These are phyloP conservation scores for Atkinsonella texensis DNA, from an alignment of 2,329 filamentous ascomycete genomes.

Conservation along the genomic window DNA sequence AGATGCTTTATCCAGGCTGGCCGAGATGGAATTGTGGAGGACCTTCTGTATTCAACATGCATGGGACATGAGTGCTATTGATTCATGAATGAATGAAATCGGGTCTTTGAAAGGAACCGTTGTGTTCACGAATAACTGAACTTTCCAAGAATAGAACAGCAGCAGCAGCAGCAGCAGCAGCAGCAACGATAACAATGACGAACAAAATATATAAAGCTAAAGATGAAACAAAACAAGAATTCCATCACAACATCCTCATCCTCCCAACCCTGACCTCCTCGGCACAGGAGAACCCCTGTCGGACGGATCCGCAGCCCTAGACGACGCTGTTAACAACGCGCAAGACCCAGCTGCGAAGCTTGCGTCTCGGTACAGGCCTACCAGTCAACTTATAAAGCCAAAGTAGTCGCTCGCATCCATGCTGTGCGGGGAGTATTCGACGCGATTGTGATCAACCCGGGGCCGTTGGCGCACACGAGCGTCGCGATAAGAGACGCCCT, in stretches of 20 bases:
- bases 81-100: too few species aligned
- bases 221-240: conserved; percentile 9
- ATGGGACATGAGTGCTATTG: too few species aligned
- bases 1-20: too few species aligned
- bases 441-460: conserved; percentile 65
- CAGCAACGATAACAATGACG: neutral
- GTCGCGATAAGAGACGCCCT: conserved; percentile 67
- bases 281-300: conserved; percentile 58
- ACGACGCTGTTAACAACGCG: conserved; percentile 43
- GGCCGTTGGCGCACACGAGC: conserved; percentile 63
- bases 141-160: too few species aligned
- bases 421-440: conserved; percentile 41
- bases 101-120: too few species aligned
- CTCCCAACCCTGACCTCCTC: conserved; percentile 74
- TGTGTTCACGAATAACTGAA: too few species aligned
- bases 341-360: conserved; percentile 36
- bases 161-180: too few species aligned
- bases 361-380: conserved; percentile 42
- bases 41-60: too few species aligned
- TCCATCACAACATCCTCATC: conserved; percentile 45
- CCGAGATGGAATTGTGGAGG: too few species aligned
- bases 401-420: conserved; percentile 63
- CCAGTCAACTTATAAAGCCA: conserved; percentile 71
- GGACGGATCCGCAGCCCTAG: conserved; percentile 57
- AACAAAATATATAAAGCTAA: neutral